These are phyloP conservation scores for Backusella parvicylindrica DNA, from an alignment of 192 early-diverging fungal species.

Conservation along the genomic window DNA sequence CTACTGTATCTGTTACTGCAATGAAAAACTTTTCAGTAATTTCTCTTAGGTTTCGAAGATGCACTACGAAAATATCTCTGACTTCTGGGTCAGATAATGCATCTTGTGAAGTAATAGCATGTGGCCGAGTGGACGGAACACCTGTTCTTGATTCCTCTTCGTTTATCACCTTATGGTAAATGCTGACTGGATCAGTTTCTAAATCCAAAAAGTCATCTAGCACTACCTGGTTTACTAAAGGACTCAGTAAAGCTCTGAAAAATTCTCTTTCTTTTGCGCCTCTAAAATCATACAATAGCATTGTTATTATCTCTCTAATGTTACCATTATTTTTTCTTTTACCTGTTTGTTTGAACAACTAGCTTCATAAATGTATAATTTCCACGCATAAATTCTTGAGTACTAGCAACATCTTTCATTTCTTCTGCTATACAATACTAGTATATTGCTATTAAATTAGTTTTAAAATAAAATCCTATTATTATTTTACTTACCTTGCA, in stretches of 20 bases:
- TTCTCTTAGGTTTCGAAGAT: conserved; percentile 74
- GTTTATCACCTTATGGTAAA: conserved; percentile 84
- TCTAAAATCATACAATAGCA: conserved; percentile 26
- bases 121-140: conserved; percentile 66
- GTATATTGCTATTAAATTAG: neutral
- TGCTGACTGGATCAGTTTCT: conserved; percentile 86
- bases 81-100: conserved; percentile 86
- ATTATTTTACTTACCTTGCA: conserved; percentile 63
- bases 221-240: conserved; percentile 82
- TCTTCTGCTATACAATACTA: conserved; percentile 82
- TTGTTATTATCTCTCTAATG: neutral
- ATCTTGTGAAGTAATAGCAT: conserved; percentile 77
- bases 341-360: conserved; percentile 92
- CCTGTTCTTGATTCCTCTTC: conserved; percentile 91
- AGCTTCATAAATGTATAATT: conserved; percentile 98
- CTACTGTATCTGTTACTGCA: conserved; percentile 73
- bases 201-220: conserved; percentile 79
- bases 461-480: neutral
- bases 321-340: neutral
- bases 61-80: conserved; percentile 61
- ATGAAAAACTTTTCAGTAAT: conserved; percentile 82
- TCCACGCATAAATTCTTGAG: conserved; percentile 92
- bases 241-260: conserved; percentile 79
- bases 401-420: conserved; percentile 75
- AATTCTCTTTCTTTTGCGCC: conserved; percentile 95